Evolutionary conservation across 208 protist genomes (phyloP).

Genomic region (Entamoeba histolytica): DNA sequence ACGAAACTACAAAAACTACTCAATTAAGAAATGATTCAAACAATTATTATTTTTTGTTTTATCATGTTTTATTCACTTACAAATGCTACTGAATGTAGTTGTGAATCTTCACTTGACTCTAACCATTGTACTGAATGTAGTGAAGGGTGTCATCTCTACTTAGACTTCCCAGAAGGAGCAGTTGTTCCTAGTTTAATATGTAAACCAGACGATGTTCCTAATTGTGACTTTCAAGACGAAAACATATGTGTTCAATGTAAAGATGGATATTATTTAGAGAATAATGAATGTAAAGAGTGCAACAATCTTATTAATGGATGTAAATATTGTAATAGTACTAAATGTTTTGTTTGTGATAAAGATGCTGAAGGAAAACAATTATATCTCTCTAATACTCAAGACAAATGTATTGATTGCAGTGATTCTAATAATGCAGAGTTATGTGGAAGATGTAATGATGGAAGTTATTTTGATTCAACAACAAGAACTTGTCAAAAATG

Average conservation of each 20-base stretch:
- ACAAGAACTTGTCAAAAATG: not conserved
- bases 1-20: no score
- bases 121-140: not conserved
- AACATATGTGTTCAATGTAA: not conserved
- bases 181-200: not conserved
- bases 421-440: not conserved
- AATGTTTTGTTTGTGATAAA: not conserved
- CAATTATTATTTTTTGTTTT: no score
- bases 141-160: not conserved
- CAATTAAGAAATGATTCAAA: no score
- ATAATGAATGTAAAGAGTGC: not conserved
- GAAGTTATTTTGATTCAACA: not conserved
- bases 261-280: no score
- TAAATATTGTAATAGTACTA: not conserved
- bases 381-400: not conserved
- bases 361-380: not conserved
- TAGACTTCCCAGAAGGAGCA: not conserved
- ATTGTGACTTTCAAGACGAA: not conserved
- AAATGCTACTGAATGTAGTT: no score
- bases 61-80: no score
- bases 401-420: not conserved
- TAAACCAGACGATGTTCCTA: not conserved
- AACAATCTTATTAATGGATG: not conserved
- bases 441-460: not conserved
- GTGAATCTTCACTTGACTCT: no score